phyloP scores from a whole-genome alignment of 2,329 filamentous ascomycete species.

The Paraphaeosphaeria minitans region DNA sequence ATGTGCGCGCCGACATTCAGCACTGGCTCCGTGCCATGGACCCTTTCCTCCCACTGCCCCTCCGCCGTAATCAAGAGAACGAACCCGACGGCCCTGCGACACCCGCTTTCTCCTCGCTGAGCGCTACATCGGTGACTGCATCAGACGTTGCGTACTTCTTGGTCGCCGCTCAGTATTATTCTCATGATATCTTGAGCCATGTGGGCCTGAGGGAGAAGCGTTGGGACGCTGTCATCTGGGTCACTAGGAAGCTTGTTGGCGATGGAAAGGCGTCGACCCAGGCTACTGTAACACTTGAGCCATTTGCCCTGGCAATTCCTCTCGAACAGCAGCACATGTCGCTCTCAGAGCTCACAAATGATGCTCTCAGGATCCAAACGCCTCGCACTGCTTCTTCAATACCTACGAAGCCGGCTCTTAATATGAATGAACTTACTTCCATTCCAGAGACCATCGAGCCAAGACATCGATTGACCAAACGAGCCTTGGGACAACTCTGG shows the following conservation, averaged over 20 bases:
- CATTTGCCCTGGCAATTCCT: constrained; percentile 25
- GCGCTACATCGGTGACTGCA: constrained; percentile 23
- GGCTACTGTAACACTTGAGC: constrained; percentile 19
- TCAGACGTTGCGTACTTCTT: constrained; percentile 34
- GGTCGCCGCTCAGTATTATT: constrained; percentile 33
- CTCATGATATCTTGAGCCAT: constrained; percentile 48
- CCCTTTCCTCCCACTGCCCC: constrained; percentile 41
- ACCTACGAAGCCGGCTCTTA: constrained; percentile 20
- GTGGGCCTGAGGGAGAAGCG: constrained; percentile 48
- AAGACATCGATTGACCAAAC: constrained; percentile 32
- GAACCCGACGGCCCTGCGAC: constrained; percentile 15
- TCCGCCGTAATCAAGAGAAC: constrained; percentile 27
- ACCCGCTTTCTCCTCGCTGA: background rate
- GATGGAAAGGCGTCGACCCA: constrained; percentile 24
- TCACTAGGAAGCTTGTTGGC: constrained; percentile 51
- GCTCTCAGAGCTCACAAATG: constrained; percentile 32
- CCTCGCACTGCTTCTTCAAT: constrained; percentile 9
- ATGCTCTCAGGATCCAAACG: constrained; percentile 26
- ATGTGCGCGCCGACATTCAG: constrained; percentile 32
- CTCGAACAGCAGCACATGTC: constrained; percentile 19
- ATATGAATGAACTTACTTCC: constrained; percentile 32
- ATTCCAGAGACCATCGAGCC: constrained; percentile 33
- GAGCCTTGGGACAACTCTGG: constrained; percentile 54
- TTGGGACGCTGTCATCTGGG: constrained; percentile 54
- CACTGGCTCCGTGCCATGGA: constrained; percentile 46